Conservation (phyloP, 345 rosid genomes). For the Citrus glauca region DNA sequence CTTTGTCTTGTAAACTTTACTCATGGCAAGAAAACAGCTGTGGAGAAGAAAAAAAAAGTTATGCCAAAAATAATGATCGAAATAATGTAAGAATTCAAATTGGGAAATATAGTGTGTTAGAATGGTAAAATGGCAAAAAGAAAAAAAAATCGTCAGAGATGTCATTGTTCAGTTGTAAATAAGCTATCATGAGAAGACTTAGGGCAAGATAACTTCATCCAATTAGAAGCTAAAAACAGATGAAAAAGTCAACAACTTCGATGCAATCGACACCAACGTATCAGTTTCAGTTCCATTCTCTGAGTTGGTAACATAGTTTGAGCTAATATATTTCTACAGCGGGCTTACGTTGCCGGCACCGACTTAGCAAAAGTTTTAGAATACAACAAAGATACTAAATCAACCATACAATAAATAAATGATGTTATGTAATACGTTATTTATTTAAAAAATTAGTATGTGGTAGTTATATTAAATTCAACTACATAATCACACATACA, state of each 20-base stretch:
- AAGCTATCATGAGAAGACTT: neutral
- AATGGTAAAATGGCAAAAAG: neutral
- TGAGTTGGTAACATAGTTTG: neutral
- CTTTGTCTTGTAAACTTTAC: conserved; percentile 11
- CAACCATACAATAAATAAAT: too few relatives aligned
- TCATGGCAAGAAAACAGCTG: neutral
- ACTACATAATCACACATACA: too few relatives aligned
- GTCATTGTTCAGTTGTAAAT: neutral
- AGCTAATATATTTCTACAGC: too few relatives aligned
- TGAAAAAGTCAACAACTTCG: neutral
- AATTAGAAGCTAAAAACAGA: neutral
- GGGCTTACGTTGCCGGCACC: too few relatives aligned
- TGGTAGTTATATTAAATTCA: too few relatives aligned
- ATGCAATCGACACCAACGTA: neutral
- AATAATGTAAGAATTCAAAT: neutral
- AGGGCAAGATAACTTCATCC: neutral
- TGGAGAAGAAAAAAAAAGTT: neutral
- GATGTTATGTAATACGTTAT: accelerated
- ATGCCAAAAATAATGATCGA: neutral
- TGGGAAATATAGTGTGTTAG: neutral
- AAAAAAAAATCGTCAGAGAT: neutral
- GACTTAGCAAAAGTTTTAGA: too few relatives aligned
- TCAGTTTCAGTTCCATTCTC: neutral
- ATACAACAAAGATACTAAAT: too few relatives aligned
- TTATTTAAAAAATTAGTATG: too few relatives aligned